These are phyloP conservation scores for Ophiosphaerella narmari DNA, from an alignment of 2,329 filamentous ascomycete species.

Conservation along the genomic window DNA sequence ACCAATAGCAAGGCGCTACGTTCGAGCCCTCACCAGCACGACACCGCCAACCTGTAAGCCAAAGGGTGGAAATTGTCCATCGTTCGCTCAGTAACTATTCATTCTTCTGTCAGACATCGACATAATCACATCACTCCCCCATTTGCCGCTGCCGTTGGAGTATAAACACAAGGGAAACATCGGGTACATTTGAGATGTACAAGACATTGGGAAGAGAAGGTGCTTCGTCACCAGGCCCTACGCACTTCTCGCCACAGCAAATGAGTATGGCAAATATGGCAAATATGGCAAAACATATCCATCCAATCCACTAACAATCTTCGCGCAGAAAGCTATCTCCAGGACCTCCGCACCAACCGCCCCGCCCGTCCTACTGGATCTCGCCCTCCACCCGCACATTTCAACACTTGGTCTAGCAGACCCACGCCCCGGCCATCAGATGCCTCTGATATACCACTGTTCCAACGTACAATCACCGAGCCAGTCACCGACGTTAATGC, in stretches of 20 bases:
- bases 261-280: slow-evolving; percentile 47
- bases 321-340: slow-evolving; percentile 67
- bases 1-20: slow-evolving; percentile 31
- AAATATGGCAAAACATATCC: slow-evolving; percentile 7
- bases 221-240: slow-evolving; percentile 41
- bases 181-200: slow-evolving; percentile 31
- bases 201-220: slow-evolving; percentile 42
- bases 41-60: slow-evolving; percentile 33
- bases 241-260: slow-evolving; percentile 44
- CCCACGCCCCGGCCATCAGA: slow-evolving; percentile 26
- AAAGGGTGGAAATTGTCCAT: slow-evolving; percentile 11
- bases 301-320: slow-evolving; percentile 20
- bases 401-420: slow-evolving; percentile 45
- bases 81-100: slow-evolving; percentile 7
- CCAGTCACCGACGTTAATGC: slow-evolving; percentile 25
- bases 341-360: slow-evolving; percentile 71
- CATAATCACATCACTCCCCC: neutral
- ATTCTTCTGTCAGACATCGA: neutral
- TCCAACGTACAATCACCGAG: slow-evolving; percentile 33
- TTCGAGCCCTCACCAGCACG: slow-evolving; percentile 31
- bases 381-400: slow-evolving; percentile 64
- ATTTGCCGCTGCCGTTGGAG: neutral
- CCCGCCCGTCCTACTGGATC: slow-evolving; percentile 72
- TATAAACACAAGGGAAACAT: slow-evolving; percentile 30
- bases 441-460: slow-evolving; percentile 30